Conservation (phyloP, 176 grass and related monocot genomes). For the Oryza glumipatula region DNA sequence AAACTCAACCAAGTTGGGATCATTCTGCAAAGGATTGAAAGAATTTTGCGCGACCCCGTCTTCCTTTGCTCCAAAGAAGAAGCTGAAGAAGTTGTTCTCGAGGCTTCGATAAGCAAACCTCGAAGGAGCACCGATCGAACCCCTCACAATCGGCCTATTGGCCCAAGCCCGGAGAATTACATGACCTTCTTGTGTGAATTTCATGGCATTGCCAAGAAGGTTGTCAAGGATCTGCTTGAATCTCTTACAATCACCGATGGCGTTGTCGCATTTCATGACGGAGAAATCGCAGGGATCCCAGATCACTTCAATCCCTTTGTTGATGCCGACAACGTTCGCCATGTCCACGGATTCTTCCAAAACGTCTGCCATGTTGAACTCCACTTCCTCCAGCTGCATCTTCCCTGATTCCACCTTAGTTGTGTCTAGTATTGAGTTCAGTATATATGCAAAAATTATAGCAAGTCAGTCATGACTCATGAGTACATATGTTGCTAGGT, state of each 20-base stretch:
- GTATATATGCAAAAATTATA: slow-evolving; percentile 50
- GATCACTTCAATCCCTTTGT: slow-evolving; percentile 63
- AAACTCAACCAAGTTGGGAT: slow-evolving; percentile 54
- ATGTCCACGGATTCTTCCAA: slow-evolving; percentile 72
- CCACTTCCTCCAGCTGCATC: slow-evolving; percentile 62
- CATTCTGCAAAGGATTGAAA: slow-evolving; percentile 16
- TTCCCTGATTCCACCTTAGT: slow-evolving; percentile 81
- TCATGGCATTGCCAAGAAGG: slow-evolving; percentile 76
- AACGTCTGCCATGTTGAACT: slow-evolving; percentile 69
- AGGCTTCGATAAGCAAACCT: slow-evolving; percentile 18
- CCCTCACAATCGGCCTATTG: slow-evolving; percentile 42
- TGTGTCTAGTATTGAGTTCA: slow-evolving; percentile 76
- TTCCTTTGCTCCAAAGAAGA: slow-evolving; percentile 22
- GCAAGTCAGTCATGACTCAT: background rate
- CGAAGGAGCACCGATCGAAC: slow-evolving; percentile 14
- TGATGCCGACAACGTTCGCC: slow-evolving; percentile 49
- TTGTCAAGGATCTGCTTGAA: slow-evolving; percentile 79
- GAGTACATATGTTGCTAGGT: background rate
- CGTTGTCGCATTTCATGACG: slow-evolving; percentile 32
- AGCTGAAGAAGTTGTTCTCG: background rate
- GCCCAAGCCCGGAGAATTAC: slow-evolving; percentile 70
- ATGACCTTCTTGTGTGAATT: slow-evolving; percentile 66
- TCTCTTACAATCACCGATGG: slow-evolving; percentile 56
- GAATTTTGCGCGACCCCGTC: background rate
- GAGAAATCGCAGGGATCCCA: slow-evolving; percentile 91